phyloP scores from a whole-genome alignment of 139 green algal genomes.

The Chlorella sp. region DNA sequence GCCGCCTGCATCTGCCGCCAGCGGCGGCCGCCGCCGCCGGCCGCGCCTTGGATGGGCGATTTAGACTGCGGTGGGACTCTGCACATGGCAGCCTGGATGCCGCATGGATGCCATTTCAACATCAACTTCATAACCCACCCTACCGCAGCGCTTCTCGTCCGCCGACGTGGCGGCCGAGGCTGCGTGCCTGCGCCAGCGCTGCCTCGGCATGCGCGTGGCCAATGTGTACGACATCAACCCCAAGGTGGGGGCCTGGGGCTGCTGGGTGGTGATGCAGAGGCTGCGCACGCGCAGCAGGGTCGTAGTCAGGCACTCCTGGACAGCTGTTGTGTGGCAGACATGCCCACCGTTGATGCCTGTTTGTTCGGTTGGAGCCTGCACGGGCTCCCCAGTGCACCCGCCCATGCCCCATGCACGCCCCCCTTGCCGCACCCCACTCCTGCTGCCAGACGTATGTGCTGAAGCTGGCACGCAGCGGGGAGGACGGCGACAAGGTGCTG shows the following conservation, averaged over 20 bases:
- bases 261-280: too few species aligned
- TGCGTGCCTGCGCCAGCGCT: slow-evolving; percentile 74
- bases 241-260: slow-evolving; percentile 60
- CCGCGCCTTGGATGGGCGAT: too few species aligned
- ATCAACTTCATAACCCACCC: too few species aligned
- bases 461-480: slow-evolving; percentile 88
- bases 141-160: slow-evolving; percentile 4
- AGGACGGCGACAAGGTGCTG: slow-evolving; percentile 94
- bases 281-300: neutral
- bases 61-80: too few species aligned
- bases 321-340: neutral
- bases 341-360: too few species aligned
- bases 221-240: slow-evolving; percentile 97
- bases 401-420: neutral
- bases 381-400: too few species aligned
- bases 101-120: too few species aligned
- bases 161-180: slow-evolving; percentile 85
- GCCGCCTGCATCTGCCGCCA: too few species aligned
- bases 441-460: slow-evolving; percentile 76
- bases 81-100: too few species aligned
- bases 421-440: neutral
- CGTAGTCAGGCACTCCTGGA: neutral
- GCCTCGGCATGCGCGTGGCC: slow-evolving; percentile 87
- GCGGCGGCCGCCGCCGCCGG: too few species aligned
- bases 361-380: too few species aligned